These are phyloP conservation scores for Phoenix dactylifera DNA, from an alignment of 176 grass and related monocot species.

Conservation along the genomic window DNA sequence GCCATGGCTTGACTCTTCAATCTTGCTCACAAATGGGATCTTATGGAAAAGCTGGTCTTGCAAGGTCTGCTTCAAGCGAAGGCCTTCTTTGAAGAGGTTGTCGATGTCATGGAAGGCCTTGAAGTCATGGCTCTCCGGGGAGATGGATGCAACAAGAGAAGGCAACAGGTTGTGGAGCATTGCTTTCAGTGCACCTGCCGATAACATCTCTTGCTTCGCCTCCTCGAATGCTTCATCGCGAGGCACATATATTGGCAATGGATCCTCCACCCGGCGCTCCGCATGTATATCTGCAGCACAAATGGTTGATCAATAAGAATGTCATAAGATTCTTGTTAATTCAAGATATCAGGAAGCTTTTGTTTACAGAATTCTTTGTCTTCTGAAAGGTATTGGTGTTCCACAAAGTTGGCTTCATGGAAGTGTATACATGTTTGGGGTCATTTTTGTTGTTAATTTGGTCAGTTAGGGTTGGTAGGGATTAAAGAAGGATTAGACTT, in stretches of 20 bases:
- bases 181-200: constrained; percentile 52
- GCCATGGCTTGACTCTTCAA: constrained; percentile 68
- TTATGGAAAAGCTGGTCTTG: constrained; percentile 86
- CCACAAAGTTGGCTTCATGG: too few relatives aligned
- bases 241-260: constrained; percentile 61
- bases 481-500: too few relatives aligned
- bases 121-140: constrained; percentile 62
- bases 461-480: too few relatives aligned
- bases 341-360: too few relatives aligned
- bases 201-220: constrained; percentile 76
- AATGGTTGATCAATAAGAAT: too few relatives aligned
- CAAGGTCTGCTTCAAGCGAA: constrained; percentile 74
- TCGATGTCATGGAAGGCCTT: constrained; percentile 84
- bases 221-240: constrained; percentile 92
- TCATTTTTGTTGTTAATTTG: too few relatives aligned
- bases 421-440: too few relatives aligned
- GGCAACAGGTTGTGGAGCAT: constrained; percentile 92
- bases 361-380: too few relatives aligned
- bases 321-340: too few relatives aligned
- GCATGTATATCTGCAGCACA: constrained; percentile 37
- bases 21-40: constrained; percentile 67
- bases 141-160: constrained; percentile 47
- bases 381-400: too few relatives aligned
- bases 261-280: constrained; percentile 76
- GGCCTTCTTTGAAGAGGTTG: constrained; percentile 97